Conservation (phyloP, 805 yeast species). For the Spathaspora sp. region DNA sequence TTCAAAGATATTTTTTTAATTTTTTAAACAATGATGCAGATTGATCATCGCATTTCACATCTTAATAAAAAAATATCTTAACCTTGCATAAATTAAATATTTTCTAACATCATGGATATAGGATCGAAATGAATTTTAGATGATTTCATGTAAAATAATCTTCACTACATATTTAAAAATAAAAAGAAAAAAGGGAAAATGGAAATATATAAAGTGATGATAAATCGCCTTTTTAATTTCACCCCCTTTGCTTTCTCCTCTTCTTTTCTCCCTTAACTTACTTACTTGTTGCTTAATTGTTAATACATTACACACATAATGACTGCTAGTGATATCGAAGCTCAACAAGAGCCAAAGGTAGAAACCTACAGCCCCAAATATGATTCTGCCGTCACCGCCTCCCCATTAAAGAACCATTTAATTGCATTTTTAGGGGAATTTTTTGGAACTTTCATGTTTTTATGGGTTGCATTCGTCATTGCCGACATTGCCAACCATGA, state of each 20-base stretch:
- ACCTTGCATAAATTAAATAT: neutral
- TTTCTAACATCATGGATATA: neutral
- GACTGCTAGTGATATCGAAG: constrained; percentile 25
- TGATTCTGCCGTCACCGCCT: constrained; percentile 10
- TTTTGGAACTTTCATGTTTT: constrained; percentile 79
- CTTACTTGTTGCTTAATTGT: neutral
- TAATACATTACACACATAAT: constrained; percentile 5
- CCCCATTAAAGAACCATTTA: constrained; percentile 46
- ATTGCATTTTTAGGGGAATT: constrained; percentile 78
- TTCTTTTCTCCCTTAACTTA: constrained; percentile 4
- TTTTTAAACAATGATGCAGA: no score
- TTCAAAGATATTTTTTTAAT: neutral
- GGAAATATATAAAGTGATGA: neutral
- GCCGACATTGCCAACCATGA: constrained; percentile 79
- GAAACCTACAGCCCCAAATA: constrained; percentile 25
- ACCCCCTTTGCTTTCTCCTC: neutral
- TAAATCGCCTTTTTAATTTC: neutral
- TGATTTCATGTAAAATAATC: neutral
- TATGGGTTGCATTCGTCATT: constrained; percentile 78
- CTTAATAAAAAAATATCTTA: neutral
- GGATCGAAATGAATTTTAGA: neutral
- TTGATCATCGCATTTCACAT: neutral
- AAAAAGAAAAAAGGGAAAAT: neutral
- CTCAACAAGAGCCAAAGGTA: constrained; percentile 17
- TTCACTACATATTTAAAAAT: neutral